Evolutionary conservation across 2,329 filamentous ascomycete genomes (phyloP), one percentile per base, ranked within the genome.

Genomic region (Dactylonectria estremocensis): DNA sequence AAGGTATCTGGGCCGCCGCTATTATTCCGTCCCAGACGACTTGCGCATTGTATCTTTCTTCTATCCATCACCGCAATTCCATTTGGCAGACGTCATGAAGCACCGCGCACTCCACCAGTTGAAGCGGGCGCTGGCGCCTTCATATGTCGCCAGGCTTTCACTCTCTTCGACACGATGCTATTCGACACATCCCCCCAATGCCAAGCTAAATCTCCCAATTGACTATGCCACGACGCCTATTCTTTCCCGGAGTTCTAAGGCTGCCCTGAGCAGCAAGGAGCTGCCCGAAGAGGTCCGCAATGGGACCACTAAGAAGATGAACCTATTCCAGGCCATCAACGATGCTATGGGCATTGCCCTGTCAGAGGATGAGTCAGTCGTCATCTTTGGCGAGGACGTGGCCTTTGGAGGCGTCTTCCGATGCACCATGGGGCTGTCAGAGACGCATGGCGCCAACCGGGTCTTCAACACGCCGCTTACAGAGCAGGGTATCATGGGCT

Each of bases 401-500:
- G 94, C 96, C 14, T 99, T 99, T 71, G 96, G 96, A 48, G 96
- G 96, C 61, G 96, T 99, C 16, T 99, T 99, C 78, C 89, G 96
- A 64, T 98, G 95, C 82, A 95, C 94, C 35, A 95, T 96, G 90
- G 94, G 95, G 74, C 87, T 99, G 16, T 91, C 94, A 35, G 93
- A 95, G 69, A 94, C 94, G 63, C 97, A 96, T 79, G 96, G 96
- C 9, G 88, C 90, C 2, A 93, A 96, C 65, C 88, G 96, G 64
- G 95, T 99, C 37, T 99, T 99, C 86, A 98, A 99, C 82, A 98
- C 95, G 18, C 96, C 96, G 0, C 83, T 99, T 73, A 94, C 92
- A 37, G 96, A 99, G 79, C 96, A 98, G 81, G 96, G 95, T 1
- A 95, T 99, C 72, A 88, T 97, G 66, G 96, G 96, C 0, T 98